Base-by-base conservation (phyloP, 108 stramenopile genomes). In the Craspedostauros australis region DNA sequence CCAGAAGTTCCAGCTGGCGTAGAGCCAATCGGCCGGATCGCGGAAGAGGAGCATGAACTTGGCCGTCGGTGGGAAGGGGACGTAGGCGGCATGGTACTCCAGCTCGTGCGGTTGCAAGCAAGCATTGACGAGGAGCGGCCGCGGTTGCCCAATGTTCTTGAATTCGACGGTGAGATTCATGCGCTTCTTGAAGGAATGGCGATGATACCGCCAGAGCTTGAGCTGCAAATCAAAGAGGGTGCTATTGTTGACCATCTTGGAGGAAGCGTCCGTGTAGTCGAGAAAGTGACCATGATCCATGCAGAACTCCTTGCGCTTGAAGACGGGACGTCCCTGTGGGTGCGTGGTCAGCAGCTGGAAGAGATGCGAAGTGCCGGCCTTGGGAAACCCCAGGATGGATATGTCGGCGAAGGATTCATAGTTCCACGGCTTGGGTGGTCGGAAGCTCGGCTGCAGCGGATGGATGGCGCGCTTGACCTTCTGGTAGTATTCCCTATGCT, bases 1-100 rank as follows among this genome's bases (percentile, higher is more conserved):
- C 46, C 46, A 63, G 28, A 63, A 63, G 28, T 63, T 63, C 36
- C 38, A 63, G 6, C 52, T 44, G 4, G 44, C 52, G 52, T 52
- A 63, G 3, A 38, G 5, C 51, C 50, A 63, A 34, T 63, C 62
- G 21, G 52, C 62, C 2, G 62, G 62, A 63, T 63, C 62, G 11
- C 62, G 40, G 5, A 63, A 45, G 0, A 63, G 27, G 14, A 63
- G 12, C 18, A 63, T 29, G 28, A 40, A 54, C 30, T 54, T 53
- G 44, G 42, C 15, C n/a, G n/a, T n/a, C n/a, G n/a, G n/a, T n/a
- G n/a, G n/a, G n/a, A n/a, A n/a, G n/a, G n/a, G n/a, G n/a, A n/a
- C n/a, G 21, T 45, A 45, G 14, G 44, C 44, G 23, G 18, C 14
- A 3, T 45, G 44, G 18, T 45, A 45, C n/a, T 45, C 44, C 4